Conservation (phyloP, 768 basidiomycete species). For the Russula olivacea region DNA sequence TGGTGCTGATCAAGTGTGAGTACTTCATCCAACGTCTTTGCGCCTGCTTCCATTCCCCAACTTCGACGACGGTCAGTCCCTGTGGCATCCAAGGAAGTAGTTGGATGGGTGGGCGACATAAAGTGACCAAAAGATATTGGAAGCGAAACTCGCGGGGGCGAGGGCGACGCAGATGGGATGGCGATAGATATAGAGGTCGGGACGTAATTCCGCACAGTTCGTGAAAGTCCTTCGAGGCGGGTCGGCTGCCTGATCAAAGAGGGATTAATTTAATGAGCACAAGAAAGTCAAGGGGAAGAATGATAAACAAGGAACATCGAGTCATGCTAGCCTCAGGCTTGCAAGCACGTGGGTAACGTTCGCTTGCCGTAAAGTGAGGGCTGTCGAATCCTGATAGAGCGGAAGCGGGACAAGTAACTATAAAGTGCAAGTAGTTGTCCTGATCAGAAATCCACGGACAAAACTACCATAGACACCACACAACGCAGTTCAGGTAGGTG, state of each 20-base stretch:
- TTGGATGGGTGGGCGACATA: conserved; percentile 30
- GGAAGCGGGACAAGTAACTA: neutral
- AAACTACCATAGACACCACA: neutral
- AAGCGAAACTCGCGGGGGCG: conserved; percentile 45
- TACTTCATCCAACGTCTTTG: conserved; percentile 28
- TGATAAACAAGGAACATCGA: conserved; percentile 6
- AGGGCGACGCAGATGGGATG: conserved; percentile 43
- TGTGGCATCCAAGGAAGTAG: conserved; percentile 3
- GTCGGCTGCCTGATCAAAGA: conserved; percentile 39
- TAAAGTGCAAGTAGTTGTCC: neutral
- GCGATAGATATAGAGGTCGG: conserved; percentile 49
- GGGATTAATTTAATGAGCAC: neutral
- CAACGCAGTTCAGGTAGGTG: neutral
- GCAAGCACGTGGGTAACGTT: neutral
- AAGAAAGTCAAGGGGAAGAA: neutral
- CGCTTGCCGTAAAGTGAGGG: neutral
- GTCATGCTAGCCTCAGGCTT: neutral
- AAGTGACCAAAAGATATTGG: conserved; percentile 46
- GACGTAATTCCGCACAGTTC: conserved; percentile 49
- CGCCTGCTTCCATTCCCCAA: conserved; percentile 17
- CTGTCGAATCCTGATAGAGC: neutral
- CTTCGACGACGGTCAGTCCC: conserved; percentile 16
- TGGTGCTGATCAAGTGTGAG: conserved; percentile 22
- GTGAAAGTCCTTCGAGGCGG: conserved; percentile 47
- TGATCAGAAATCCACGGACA: neutral